Conservation (phyloP, 2,329 filamentous ascomycete species). For the Ascochyta clinopodiicola region DNA sequence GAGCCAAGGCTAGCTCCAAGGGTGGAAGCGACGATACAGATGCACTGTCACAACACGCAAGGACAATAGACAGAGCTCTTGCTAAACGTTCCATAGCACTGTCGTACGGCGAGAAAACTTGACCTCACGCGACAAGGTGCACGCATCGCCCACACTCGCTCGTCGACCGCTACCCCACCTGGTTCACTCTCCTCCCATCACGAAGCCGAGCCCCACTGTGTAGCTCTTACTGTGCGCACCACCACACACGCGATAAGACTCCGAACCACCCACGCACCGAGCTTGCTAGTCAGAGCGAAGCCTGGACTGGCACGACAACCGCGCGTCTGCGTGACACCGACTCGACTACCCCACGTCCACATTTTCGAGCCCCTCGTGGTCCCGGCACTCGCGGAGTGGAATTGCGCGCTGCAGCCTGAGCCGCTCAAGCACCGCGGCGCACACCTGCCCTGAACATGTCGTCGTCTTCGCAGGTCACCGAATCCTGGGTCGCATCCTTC, state of each 20-base stretch:
- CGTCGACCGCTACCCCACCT: constrained; percentile 15
- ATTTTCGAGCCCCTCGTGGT: constrained; percentile 38
- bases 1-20: constrained; percentile 11
- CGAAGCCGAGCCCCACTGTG: constrained; percentile 17
- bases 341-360: constrained; percentile 33
- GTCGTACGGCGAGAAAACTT: not conserved
- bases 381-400: constrained; percentile 24
- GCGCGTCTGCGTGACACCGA: constrained; percentile 11
- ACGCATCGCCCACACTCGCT: constrained; percentile 5
- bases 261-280: not conserved
- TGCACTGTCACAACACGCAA: constrained; percentile 1
- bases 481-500: constrained; percentile 98
- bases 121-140: not conserved
- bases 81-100: not conserved
- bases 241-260: constrained; percentile 13
- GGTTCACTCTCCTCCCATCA: constrained; percentile 7
- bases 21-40: constrained; percentile 13
- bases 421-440: constrained; percentile 25
- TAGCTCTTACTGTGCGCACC: constrained; percentile 10
- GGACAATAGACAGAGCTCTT: not conserved
- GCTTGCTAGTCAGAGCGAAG: not conserved
- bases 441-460: constrained; percentile 53
- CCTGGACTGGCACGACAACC: not conserved
- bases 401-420: constrained; percentile 29
- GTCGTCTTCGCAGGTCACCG: constrained; percentile 65